Evolutionary conservation across 176 grass and related monocot species (phyloP), one percentile per base, ranked within the genome.

Genomic region (Raddia guianensis): DNA sequence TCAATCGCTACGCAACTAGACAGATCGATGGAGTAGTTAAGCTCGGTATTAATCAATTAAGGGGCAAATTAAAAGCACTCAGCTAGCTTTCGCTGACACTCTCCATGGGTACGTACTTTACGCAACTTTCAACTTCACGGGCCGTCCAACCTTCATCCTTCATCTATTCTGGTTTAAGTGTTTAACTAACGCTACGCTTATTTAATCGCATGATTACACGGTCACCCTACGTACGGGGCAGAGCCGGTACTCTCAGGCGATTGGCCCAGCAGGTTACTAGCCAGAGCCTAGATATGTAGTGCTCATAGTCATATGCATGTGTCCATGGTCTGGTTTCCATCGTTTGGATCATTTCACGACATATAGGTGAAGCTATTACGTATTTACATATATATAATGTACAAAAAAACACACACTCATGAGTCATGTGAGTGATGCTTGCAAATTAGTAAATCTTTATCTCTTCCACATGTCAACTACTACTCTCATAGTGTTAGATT

Each of bases 301-400:
- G 85, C 37, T 40, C 37, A 40, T 40, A n/a, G n/a, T n/a, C n/a
- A n/a, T n/a, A n/a, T n/a, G n/a, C n/a, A 82, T 87, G 78, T 87
- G 85, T 87, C 85, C 27, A 27, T 27, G 63, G 51, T 42, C 63
- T 68, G 52, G 77, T 46, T 66, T 56, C 42, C 15, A 11, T 16
- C 50, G 42, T 15, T 40, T 40, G 54, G 21, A 48, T 59, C 63
- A 68, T 40, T 84, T 76, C 73, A 27, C 27, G 27, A 27, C 27
- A 27, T 27, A 53, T 53, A 53, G 14, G 51, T 16, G 51, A 53
- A 15, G 14, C 51, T 16, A 12, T 53, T 12, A 51, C 5, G 49
- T 51, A 51, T 14, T 11, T 14, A 51, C 14, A 27, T 27, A 27
- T 27, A 27, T 27, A 27, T 27, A 27, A 27, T 27, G 27, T 27